phyloP scores from a whole-genome alignment of 192 early-diverging fungal species.

The Linnemannia elongata region DNA sequence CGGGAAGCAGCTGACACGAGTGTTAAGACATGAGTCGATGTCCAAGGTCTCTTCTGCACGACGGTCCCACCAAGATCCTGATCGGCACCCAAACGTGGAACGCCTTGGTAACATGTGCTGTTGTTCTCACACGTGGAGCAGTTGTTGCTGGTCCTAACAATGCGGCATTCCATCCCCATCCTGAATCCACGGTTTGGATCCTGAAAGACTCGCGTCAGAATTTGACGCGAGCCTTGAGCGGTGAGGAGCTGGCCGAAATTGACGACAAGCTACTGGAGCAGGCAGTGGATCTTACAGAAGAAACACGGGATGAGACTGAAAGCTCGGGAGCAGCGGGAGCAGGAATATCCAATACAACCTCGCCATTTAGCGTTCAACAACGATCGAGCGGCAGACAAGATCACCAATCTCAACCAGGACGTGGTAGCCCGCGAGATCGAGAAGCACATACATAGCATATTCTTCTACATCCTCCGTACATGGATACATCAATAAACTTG shows the following conservation, averaged over 20 bases:
- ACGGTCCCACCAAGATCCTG: conserved; percentile 13
- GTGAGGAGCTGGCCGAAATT: too few species aligned
- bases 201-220: conserved; percentile 18
- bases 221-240: too few species aligned
- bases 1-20: neutral
- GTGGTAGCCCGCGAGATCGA: conserved; percentile 17
- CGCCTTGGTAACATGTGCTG: conserved; percentile 11
- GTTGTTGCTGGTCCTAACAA: conserved; percentile 25
- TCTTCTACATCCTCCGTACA: neutral
- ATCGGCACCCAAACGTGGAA: conserved; percentile 25
- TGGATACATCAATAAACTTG: neutral
- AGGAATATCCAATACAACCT: too few species aligned
- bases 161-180: conserved; percentile 5
- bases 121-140: conserved; percentile 6
- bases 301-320: too few species aligned
- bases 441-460: conserved; percentile 23
- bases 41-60: conserved; percentile 7
- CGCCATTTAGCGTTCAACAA: too few species aligned
- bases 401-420: conserved; percentile 24
- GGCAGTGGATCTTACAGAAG: too few species aligned
- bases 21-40: neutral
- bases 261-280: too few species aligned
- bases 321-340: too few species aligned
- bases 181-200: conserved; percentile 1
- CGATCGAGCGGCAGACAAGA: conserved; percentile 18